Conservation (phyloP, 1,284 basidiomycete species). For the Inonotus hispidus region DNA sequence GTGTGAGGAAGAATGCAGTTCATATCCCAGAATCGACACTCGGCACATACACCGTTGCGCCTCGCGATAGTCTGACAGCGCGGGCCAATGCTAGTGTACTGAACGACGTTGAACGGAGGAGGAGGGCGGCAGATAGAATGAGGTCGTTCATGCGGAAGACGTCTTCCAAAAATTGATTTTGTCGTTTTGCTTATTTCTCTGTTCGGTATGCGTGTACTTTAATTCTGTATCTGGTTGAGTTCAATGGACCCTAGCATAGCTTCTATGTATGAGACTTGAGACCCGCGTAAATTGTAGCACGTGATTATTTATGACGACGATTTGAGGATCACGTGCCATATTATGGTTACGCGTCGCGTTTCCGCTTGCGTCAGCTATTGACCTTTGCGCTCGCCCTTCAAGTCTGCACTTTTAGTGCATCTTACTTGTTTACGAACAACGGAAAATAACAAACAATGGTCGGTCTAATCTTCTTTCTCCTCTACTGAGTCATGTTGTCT, state of each 20-base stretch:
- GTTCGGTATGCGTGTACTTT: background rate
- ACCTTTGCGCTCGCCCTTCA: constrained; percentile 1
- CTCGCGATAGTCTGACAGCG: constrained; percentile 46
- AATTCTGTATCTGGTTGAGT: background rate
- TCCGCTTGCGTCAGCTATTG: constrained; percentile 16
- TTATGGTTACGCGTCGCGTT: constrained; percentile 12
- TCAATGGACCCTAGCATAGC: background rate
- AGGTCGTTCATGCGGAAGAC: constrained; percentile 51
- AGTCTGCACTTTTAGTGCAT: background rate
- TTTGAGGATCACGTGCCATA: background rate
- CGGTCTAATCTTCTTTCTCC: background rate
- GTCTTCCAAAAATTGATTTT: constrained; percentile 12
- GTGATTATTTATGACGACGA: constrained; percentile 1
- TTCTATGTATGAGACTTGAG: background rate
- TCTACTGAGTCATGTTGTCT: background rate
- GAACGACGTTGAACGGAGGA: constrained; percentile 63
- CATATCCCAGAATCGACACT: constrained; percentile 67
- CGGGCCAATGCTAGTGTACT: constrained; percentile 51
- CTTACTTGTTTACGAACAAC: background rate
- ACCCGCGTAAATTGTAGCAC: too few species aligned
- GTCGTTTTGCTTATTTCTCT: background rate
- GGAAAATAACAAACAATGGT: constrained; percentile 3
- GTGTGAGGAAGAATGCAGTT: constrained; percentile 70
- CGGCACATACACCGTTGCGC: constrained; percentile 71
- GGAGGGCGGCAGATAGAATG: constrained; percentile 65